A percentile compares a stretch with the other conserved stretches of the same genome.
Conservation (phyloP, 257 asterid species). For the Eustoma russellianum region DNA sequence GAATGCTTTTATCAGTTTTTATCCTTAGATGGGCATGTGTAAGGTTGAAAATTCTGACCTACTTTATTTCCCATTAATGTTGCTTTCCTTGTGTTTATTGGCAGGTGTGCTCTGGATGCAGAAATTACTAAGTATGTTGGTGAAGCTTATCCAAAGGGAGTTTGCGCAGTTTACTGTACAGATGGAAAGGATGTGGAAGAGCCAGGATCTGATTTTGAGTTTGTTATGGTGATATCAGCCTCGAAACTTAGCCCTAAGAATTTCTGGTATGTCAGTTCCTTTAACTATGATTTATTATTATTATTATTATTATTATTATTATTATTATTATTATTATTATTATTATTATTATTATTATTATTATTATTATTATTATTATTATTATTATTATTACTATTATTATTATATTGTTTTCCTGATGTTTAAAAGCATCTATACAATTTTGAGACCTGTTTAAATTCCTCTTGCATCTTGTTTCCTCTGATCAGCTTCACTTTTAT, state of each 20-base stretch:
- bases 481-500: no score
- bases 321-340: no score
- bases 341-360: no score
- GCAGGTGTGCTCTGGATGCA: conserved; percentile 76
- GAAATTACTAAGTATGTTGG: conserved; percentile 75
- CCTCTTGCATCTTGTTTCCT: no score
- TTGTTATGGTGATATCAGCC: conserved; percentile 89
- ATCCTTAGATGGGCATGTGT: not conserved
- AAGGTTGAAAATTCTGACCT: not conserved
- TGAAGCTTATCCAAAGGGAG: conserved; percentile 87
- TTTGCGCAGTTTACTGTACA: conserved; percentile 72
- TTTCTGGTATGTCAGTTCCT: conserved; percentile 53
- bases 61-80: conserved; percentile 5
- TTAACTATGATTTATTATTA: not conserved
- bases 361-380: no score
- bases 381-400: not conserved
- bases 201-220: conserved; percentile 77
- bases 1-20: not conserved
- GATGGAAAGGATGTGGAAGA: conserved; percentile 81
- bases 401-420: not conserved
- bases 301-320: no score
- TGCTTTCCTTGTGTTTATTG: conserved; percentile 11
- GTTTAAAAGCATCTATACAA: no score
- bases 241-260: conserved; percentile 89
- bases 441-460: no score